These are phyloP conservation scores for Lachancea sp. DNA, from an alignment of 805 yeast genomes.

Conservation along the genomic window DNA sequence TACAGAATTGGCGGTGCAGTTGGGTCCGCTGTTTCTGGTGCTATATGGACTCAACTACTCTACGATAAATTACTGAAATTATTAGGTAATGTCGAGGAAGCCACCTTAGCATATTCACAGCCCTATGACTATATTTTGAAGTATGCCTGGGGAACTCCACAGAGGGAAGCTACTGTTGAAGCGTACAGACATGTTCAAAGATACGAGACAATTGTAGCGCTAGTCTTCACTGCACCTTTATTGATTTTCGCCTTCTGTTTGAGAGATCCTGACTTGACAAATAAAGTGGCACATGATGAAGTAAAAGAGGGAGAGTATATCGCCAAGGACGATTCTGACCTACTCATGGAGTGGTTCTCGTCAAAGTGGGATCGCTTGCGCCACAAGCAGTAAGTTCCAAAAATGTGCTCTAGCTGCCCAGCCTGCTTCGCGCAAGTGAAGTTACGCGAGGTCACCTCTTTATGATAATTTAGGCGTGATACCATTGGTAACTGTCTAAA, in stretches of 20 bases:
- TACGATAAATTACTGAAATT: conserved; percentile 38
- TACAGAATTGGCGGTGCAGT: conserved; percentile 60
- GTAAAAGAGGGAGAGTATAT: conserved; percentile 23
- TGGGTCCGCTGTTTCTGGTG: conserved; percentile 62
- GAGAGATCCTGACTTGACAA: conserved; percentile 25
- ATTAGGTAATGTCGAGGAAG: conserved; percentile 36
- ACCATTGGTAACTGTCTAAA: no score
- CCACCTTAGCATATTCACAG: conserved; percentile 42
- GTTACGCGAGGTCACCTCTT: no score
- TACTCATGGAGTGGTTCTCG: conserved; percentile 18
- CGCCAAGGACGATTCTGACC: conserved; percentile 16
- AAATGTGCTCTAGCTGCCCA: no score
- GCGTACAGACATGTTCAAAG: conserved; percentile 58
- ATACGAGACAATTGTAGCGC: conserved; percentile 43
- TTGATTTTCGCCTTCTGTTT: conserved; percentile 22
- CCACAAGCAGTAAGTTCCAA: not conserved
- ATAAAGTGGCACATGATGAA: conserved; percentile 25
- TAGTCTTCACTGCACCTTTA: conserved; percentile 26
- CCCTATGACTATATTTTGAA: conserved; percentile 46
- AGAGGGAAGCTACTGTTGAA: conserved; percentile 48
- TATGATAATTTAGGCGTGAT: no score
- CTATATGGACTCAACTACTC: conserved; percentile 61
- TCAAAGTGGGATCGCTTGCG: conserved; percentile 1
- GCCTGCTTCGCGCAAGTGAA: no score
- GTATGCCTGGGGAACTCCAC: conserved; percentile 58